phyloP scores from a whole-genome alignment of 768 basidiomycete species.

The Tulasnella sp. region DNA sequence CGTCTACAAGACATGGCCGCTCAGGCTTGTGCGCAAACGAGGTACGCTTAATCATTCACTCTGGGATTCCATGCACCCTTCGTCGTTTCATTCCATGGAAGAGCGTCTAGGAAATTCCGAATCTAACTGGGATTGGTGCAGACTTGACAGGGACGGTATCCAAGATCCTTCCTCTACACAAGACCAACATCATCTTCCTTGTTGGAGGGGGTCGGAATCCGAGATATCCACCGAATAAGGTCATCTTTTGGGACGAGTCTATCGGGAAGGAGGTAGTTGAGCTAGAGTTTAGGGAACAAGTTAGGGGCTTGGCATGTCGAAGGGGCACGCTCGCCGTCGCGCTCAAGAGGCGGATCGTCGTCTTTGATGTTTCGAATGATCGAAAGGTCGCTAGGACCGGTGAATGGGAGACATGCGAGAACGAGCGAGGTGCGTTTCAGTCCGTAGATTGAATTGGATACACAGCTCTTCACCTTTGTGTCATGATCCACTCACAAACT shows the following conservation, averaged over 20 bases:
- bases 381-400: constrained; percentile 45
- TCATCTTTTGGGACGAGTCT: constrained; percentile 79
- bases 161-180: constrained; percentile 66
- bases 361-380: constrained; percentile 53
- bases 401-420: constrained; percentile 84
- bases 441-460: background rate
- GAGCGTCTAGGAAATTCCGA: background rate
- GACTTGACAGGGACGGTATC: constrained; percentile 71
- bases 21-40: constrained; percentile 68
- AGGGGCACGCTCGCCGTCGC: constrained; percentile 79
- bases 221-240: constrained; percentile 84
- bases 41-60: constrained; percentile 36
- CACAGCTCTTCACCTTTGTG: background rate
- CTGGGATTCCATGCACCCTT: background rate
- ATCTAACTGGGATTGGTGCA: constrained; percentile 24
- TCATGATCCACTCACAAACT: background rate
- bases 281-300: constrained; percentile 77
- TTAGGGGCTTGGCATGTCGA: constrained; percentile 67
- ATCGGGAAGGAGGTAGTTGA: constrained; percentile 70
- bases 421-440: constrained; percentile 52
- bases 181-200: constrained; percentile 73
- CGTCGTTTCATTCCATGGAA: no score
- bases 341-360: constrained; percentile 63
- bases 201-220: constrained; percentile 82
- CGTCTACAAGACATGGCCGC: constrained; percentile 64